Percentiles rank a stretch among this genome's conserved stretches.
These are phyloP conservation scores for Xerocomellus intermedius DNA, from an alignment of 768 basidiomycete genomes.

Conservation along the genomic window DNA sequence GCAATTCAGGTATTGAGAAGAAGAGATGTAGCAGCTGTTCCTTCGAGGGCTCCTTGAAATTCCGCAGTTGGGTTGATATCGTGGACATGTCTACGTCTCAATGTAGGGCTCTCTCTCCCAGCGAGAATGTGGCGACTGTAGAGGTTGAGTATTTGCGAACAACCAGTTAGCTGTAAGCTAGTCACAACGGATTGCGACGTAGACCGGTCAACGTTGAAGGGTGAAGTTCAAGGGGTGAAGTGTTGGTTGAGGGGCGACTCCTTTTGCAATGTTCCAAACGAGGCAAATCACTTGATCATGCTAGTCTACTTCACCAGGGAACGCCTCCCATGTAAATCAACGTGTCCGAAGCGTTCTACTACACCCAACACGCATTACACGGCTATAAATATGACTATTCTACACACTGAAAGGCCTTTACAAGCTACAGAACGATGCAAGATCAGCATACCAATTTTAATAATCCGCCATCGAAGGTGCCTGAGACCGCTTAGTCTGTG, in stretches of 20 bases:
- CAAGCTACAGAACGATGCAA: too few species aligned
- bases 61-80: slow-evolving; percentile 83
- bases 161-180: neutral
- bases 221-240: neutral
- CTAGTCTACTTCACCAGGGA: neutral
- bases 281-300: slow-evolving; percentile 1
- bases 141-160: neutral
- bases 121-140: neutral
- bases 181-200: slow-evolving; percentile 4
- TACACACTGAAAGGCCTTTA: too few species aligned
- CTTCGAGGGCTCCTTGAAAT: slow-evolving; percentile 90
- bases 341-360: neutral
- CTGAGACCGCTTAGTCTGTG: too few species aligned
- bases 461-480: too few species aligned
- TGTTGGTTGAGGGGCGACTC: slow-evolving; percentile 11
- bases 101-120: neutral
- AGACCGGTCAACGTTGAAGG: neutral
- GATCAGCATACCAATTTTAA: too few species aligned
- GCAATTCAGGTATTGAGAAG: slow-evolving; percentile 73
- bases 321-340: too few species aligned
- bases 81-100: slow-evolving; percentile 54
- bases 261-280: slow-evolving; percentile 19
- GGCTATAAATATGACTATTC: neutral
- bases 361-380: neutral
- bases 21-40: slow-evolving; percentile 82